Percentiles rank a stretch among this genome's conserved stretches.
Evolutionary conservation across 768 basidiomycete genomes (phyloP).

Genomic region (Fomitopsis pulvina): DNA sequence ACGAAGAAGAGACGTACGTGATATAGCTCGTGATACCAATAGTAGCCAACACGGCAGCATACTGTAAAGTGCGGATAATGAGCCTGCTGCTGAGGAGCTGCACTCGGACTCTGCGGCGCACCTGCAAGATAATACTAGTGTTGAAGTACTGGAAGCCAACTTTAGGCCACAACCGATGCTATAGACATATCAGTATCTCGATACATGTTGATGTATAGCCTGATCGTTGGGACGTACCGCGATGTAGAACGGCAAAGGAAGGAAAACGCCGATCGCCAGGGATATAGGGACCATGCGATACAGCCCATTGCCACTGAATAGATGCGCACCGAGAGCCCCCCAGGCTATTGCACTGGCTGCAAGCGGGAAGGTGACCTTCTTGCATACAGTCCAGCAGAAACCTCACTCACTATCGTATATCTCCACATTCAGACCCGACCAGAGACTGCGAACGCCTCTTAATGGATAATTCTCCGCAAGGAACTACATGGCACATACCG

Average conservation of each 20-base stretch:
- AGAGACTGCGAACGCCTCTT: neutral
- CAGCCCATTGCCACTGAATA: conserved; percentile 9
- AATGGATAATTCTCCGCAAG: neutral
- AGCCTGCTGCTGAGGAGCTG: no score
- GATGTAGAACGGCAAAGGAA: conserved; percentile 52
- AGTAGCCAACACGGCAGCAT: no score
- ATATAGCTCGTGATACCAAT: conserved; percentile 53
- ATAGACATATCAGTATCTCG: neutral
- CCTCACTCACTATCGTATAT: conserved; percentile 7
- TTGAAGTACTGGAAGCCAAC: conserved; percentile 40
- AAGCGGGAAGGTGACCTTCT: neutral
- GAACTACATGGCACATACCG: conserved; percentile 18
- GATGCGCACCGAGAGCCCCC: conserved; percentile 39
- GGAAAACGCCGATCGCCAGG: conserved; percentile 44
- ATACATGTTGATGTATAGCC: neutral
- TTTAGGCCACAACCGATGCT: conserved; percentile 39
- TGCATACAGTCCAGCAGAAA: neutral
- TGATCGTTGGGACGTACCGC: neutral
- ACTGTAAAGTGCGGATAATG: no score
- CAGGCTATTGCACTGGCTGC: conserved; percentile 39
- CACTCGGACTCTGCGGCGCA: no score
- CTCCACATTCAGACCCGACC: neutral
- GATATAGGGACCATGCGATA: conserved; percentile 24
- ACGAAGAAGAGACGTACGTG: conserved; percentile 15
- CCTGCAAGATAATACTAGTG: conserved; percentile 34